Base-by-base conservation (phyloP, 148 eudicot genomes). In the Chenopodium quinoa region DNA sequence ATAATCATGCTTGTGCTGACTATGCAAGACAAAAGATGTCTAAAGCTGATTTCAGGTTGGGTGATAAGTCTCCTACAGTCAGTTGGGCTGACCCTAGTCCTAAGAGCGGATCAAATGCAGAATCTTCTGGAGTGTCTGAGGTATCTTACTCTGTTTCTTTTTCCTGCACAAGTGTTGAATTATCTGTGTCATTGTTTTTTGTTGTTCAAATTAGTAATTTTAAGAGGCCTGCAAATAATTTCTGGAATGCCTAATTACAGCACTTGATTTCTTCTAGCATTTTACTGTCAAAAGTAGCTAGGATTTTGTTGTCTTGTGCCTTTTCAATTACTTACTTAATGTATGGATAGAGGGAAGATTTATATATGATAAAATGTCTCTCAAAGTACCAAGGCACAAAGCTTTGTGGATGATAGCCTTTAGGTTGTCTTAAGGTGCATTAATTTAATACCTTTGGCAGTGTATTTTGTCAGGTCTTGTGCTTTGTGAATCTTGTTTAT, bases 1-100 rank as follows among this genome's bases (percentile, higher is more conserved):
- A 94, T 82, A 97, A 97, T 86, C 95, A 92, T 88, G 95, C 95
- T 27, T 97, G 99, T 83, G 99, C 99, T 2, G 99, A 97, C 75
- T 92, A 97, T 86, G 89, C 99, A 48, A 92, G 94, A 78, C 86
- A 89, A 83, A 88, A 90, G 80, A 97, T 97, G 99, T 92, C 91
- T 64, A 84, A 82, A 75, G 83, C 98, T 52, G 84, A 86, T 44
- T 97, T 96, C 86, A 97, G 94, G 84, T 94, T 97, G n/a, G 94
- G 88, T 79, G 93, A 83, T 68, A 91, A 91, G 84, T 86, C 95
- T 84, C 99, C 98, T 73, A 94, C 95, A 56, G 95, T 97, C 75
- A 97, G 94, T 78, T 97, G 99, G 99, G 99, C 98, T 76, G 99
- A 97, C 75, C 91, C 98, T 4, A 94, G 91, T 19, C 62, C 62